Base-by-base conservation (phyloP, 805 yeast species). In the Starmerella tilneyi region DNA sequence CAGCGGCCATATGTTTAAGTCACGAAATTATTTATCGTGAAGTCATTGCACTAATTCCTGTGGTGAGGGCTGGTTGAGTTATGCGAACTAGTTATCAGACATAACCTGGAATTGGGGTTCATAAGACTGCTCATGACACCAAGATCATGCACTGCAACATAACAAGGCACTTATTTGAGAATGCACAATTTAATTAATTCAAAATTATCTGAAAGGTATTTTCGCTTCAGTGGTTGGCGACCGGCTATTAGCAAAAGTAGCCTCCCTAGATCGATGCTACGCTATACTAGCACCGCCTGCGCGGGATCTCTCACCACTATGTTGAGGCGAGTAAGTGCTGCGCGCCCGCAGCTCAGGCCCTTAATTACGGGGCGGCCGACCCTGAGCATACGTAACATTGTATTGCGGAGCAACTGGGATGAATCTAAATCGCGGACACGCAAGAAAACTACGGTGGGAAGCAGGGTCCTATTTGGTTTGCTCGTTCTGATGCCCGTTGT, bases 401-500 rank as follows among this genome's bases (percentile, higher is more conserved):
- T 49, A 26, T 38, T 48, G 30, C 36, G 50, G 11, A 45, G 50
- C 44, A 47, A 47, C 41, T 52, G 55, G 55, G 47, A 47, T 29
- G 55, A 52, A 29, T 46, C 51, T 20, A 49, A 49, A 30, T 50
- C 53, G 27, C 41, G 47, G 6, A 30, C 51, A 9, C 16, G 30
- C 9, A 28, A 17, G 34, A 44, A 43, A 26, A 11, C 40, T 9
- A 19, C 39, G n/a, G 11, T 17, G 7, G 39, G 40, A 11, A 20
- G 43, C 29, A 52, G 39, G 29, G 33, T 47, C 2, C 55, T 68
- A 66, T 46, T 64, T 56, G 72, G 57, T 55, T 68, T 76, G 46
- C 65, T 50, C 47, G 59, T 58, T 11, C 75, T 89, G 17, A 89
- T 94, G 80, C 98, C 98, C 0, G 70, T 86, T 1, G 71, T 86